Base-by-base conservation (phyloP, 257 asterid genomes). In the Voacanga thouarsii region DNA sequence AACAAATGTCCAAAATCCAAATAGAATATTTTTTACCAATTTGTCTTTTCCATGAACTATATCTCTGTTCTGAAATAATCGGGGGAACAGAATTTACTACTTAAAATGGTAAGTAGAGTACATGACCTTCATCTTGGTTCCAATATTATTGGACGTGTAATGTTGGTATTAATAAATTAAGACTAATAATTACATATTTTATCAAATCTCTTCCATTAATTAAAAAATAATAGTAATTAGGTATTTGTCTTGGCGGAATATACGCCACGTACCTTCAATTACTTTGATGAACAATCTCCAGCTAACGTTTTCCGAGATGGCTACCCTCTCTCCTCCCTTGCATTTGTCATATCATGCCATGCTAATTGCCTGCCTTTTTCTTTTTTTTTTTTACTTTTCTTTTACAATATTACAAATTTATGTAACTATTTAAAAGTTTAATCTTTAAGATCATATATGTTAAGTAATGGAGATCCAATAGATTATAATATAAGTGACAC, bases 201-300 rank as follows among this genome's bases (percentile, higher is more conserved):
- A 30, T 72, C 11, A 18, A 1, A 33, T 2, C 37, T 33, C 37
- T 2, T 33, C 37, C 37, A 33, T 2, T 33, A 33, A 2, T 33
- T 33, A 33, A 33, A 33, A 49, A 18, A 16, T 51, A 51, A 1
- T 49, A 71, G 21, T 30, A 60, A 64, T 24, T 18, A 51, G 43
- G 47, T 43, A 65, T 10, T 28, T 18, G 78, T 82, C 84, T 77
- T 81, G 88, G 77, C 77, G 47, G 66, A 65, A 63, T 76, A 60
- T 79, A 86, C 75, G 83, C 81, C 84, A 80, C 81, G 70, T 84
- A 57, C 67, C 70, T 53, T 39, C 57, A 61, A 66, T 39, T 28
- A 39, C 30, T 21, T 19, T 37, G 4, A 64, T 64, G 49, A 7
- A 12, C 6, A 33, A n/a, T 11, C 39, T 15, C 0, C 21, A 12